Conservation (phyloP, 805 yeast genomes). For the Metschnikowia anglica region DNA sequence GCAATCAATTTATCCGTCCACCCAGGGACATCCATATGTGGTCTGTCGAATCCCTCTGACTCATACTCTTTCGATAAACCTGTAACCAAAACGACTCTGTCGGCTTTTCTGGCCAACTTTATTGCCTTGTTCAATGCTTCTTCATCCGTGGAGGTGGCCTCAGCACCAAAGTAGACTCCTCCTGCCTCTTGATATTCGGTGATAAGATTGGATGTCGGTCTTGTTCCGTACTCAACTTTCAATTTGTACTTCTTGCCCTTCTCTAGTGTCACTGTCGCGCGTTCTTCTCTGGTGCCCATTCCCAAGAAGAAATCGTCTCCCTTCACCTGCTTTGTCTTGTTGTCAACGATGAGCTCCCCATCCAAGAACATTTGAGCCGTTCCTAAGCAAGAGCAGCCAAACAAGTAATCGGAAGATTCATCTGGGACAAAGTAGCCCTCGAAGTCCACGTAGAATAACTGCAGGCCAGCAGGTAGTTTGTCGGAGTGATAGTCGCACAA, state of each 20-base stretch:
- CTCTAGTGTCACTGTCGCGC: constrained; percentile 36
- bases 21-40: constrained; percentile 31
- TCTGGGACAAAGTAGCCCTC: constrained; percentile 48
- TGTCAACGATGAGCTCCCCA: constrained; percentile 54
- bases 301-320: constrained; percentile 54
- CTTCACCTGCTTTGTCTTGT: constrained; percentile 48
- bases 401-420: constrained; percentile 46
- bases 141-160: constrained; percentile 21
- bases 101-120: constrained; percentile 26
- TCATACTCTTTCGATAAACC: constrained; percentile 34
- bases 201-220: constrained; percentile 33
- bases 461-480: constrained; percentile 16
- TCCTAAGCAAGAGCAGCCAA: constrained; percentile 54
- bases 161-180: constrained; percentile 30
- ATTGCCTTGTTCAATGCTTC: constrained; percentile 29
- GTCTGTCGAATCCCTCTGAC: constrained; percentile 32
- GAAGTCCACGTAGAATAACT: constrained; percentile 44
- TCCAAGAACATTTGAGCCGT: constrained; percentile 56
- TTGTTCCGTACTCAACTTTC: constrained; percentile 52
- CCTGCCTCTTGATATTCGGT: constrained; percentile 22
- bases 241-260: constrained; percentile 47
- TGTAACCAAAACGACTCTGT: constrained; percentile 30
- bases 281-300: constrained; percentile 53
- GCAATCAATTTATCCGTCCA: constrained; percentile 26
- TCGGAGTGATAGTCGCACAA: constrained; percentile 21